Conservation (phyloP, 345 rosid genomes). For the Dipteronia sinensis region DNA sequence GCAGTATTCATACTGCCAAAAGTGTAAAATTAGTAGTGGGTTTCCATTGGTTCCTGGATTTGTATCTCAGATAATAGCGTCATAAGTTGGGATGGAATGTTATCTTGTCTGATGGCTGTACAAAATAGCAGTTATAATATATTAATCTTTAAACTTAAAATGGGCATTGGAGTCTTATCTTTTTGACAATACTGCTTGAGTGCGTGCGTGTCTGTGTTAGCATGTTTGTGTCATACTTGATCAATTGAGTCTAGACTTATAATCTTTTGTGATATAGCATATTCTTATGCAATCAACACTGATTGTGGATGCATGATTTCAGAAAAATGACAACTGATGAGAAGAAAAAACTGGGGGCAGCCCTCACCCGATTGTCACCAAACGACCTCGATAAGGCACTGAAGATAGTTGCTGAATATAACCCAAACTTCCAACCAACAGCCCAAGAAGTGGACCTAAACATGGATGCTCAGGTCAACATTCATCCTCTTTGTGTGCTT, state of each 20-base stretch:
- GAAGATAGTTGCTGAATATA: slow-evolving; percentile 70
- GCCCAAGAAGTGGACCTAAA: slow-evolving; percentile 75
- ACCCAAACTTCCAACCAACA: slow-evolving; percentile 61
- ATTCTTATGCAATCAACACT: not conserved
- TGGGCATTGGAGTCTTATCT: not conserved
- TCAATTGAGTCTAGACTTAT: not conserved
- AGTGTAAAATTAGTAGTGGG: not conserved
- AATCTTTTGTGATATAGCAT: not conserved
- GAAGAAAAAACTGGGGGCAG: slow-evolving; percentile 61
- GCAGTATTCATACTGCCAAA: not conserved
- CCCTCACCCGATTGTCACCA: slow-evolving; percentile 55
- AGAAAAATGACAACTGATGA: slow-evolving; percentile 72
- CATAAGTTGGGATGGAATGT: not conserved
- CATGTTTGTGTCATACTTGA: not conserved
- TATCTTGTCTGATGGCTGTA: not conserved
- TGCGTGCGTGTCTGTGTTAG: not conserved
- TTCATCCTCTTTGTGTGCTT: not conserved
- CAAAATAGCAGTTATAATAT: not conserved
- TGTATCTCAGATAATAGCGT: not conserved
- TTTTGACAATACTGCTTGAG: not conserved
- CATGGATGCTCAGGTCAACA: slow-evolving; percentile 67
- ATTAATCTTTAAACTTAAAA: not conserved
- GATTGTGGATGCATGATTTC: slow-evolving; percentile 8
- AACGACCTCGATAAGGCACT: slow-evolving; percentile 66
- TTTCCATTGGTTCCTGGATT: not conserved